Conservation (phyloP, 805 yeast species). For the Lipomyces orientalis region DNA sequence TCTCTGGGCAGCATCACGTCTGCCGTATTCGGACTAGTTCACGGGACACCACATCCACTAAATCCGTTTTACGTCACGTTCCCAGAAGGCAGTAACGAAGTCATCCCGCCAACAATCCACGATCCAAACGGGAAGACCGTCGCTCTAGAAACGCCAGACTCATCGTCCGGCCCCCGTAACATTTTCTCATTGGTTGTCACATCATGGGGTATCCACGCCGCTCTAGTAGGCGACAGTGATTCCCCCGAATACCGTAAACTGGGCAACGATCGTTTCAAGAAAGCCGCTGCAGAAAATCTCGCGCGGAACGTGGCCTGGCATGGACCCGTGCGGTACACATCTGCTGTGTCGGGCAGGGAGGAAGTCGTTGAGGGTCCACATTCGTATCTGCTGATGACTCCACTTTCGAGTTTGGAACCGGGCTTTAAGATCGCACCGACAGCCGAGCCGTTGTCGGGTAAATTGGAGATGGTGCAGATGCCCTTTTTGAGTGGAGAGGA, state of each 20-base stretch:
- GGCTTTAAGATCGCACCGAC: slow-evolving; percentile 67
- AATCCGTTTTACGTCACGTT: slow-evolving; percentile 33
- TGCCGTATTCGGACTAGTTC: slow-evolving; percentile 19
- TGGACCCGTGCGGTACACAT: slow-evolving; percentile 48
- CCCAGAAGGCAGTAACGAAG: slow-evolving; percentile 40
- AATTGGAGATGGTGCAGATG: slow-evolving; percentile 57
- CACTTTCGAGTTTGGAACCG: slow-evolving; percentile 63
- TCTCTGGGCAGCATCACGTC: slow-evolving; percentile 47
- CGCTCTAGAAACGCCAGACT: slow-evolving; percentile 25
- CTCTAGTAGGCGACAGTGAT: slow-evolving; percentile 81
- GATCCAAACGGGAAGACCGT: slow-evolving; percentile 44
- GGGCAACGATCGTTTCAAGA: slow-evolving; percentile 70
- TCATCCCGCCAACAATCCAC: slow-evolving; percentile 55
- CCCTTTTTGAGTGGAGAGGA: slow-evolving; percentile 46
- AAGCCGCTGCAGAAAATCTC: slow-evolving; percentile 68
- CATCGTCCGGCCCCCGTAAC: not conserved
- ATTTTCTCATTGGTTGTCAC: slow-evolving; percentile 58
- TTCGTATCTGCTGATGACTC: slow-evolving; percentile 65
- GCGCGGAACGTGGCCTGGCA: slow-evolving; percentile 56
- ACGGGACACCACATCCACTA: slow-evolving; percentile 22
- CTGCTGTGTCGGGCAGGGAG: slow-evolving; percentile 19
- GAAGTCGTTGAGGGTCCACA: slow-evolving; percentile 49
- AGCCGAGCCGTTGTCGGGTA: slow-evolving; percentile 53
- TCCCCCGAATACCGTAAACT: slow-evolving; percentile 64
- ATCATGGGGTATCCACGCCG: slow-evolving; percentile 88